Percentiles rank a stretch among this genome's conserved stretches.
Conservation (phyloP, 495 filamentous ascomycete species). For the Glutinoglossum americanum region DNA sequence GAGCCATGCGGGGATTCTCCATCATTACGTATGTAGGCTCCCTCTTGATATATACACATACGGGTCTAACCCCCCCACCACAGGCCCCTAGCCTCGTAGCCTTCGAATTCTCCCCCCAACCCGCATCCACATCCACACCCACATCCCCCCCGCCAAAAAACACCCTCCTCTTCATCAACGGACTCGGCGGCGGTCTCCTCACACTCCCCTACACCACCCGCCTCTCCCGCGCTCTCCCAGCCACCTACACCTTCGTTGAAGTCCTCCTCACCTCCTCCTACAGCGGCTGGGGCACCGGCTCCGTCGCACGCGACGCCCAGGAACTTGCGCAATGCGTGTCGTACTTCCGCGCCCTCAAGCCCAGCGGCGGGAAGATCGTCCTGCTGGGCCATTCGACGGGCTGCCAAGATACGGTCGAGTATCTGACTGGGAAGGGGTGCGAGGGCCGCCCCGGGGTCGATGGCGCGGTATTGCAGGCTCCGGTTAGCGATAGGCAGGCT, state of each 20-base stretch:
- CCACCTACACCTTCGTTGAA: constrained; percentile 39
- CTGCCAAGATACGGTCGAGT: constrained; percentile 71
- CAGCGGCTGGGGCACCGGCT: constrained; percentile 47
- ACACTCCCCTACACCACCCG: constrained; percentile 38
- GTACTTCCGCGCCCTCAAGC: constrained; percentile 31
- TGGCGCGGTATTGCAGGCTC: constrained; percentile 66
- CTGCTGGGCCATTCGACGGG: constrained; percentile 80
- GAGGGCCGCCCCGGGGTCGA: constrained; percentile 31
- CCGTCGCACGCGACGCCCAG: constrained; percentile 44
- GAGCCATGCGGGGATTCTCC: constrained; percentile 27
- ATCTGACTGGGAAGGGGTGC: constrained; percentile 21
- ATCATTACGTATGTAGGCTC: constrained; percentile 27
- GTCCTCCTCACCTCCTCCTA: constrained; percentile 42
- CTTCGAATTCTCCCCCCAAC: constrained; percentile 30
- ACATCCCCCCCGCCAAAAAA: constrained; percentile 27
- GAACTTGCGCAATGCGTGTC: constrained; percentile 53
- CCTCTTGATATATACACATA: no score
- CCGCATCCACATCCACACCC: background rate
- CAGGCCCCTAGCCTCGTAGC: constrained; percentile 32
- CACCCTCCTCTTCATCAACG: constrained; percentile 64
- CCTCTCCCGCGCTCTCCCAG: constrained; percentile 33
- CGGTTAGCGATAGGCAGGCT: constrained; percentile 57
- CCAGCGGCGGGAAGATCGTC: constrained; percentile 35
- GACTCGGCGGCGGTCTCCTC: constrained; percentile 59
- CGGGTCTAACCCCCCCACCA: background rate